Percentiles rank a stretch among this genome's conserved stretches.
Conservation (phyloP, 805 yeast genomes). For the Schwanniomyces yamadae region DNA sequence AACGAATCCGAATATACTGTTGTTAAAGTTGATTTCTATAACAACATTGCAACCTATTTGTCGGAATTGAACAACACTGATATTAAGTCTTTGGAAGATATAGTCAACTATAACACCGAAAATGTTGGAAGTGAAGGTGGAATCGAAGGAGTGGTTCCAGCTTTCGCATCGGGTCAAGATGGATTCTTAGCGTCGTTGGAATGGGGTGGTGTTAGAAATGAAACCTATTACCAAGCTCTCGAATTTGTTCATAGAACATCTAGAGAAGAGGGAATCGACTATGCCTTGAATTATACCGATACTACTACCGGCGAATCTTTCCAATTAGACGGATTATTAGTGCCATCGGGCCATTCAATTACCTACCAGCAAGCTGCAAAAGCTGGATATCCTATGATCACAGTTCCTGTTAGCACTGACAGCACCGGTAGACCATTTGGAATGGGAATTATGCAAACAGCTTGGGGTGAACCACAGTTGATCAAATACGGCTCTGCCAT, state of each 20-base stretch:
- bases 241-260: slow-evolving; percentile 25
- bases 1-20: slow-evolving; percentile 29
- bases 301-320: slow-evolving; percentile 20
- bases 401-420: slow-evolving; percentile 21
- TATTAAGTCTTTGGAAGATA: slow-evolving; percentile 21
- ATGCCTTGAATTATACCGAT: slow-evolving; percentile 25
- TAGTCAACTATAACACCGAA: slow-evolving; percentile 21
- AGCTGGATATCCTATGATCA: slow-evolving; percentile 28
- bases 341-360: slow-evolving; percentile 15
- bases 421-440: slow-evolving; percentile 24
- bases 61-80: slow-evolving; percentile 21
- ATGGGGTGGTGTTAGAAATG: slow-evolving; percentile 23
- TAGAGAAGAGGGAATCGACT: slow-evolving; percentile 28
- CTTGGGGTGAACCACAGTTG: slow-evolving; percentile 24
- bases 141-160: slow-evolving; percentile 16
- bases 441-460: slow-evolving; percentile 25
- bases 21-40: slow-evolving; percentile 27
- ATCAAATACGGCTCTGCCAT: slow-evolving; percentile 27
- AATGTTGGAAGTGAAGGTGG: slow-evolving; percentile 26
- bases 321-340: slow-evolving; percentile 15
- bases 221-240: slow-evolving; percentile 26
- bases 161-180: slow-evolving; percentile 27
- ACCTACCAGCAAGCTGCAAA: slow-evolving; percentile 28
- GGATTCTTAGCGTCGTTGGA: slow-evolving; percentile 23
- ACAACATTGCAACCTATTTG: slow-evolving; percentile 20